These are phyloP conservation scores for Elsinoe ampelina DNA, from an alignment of 2,329 filamentous ascomycete genomes.

Conservation along the genomic window DNA sequence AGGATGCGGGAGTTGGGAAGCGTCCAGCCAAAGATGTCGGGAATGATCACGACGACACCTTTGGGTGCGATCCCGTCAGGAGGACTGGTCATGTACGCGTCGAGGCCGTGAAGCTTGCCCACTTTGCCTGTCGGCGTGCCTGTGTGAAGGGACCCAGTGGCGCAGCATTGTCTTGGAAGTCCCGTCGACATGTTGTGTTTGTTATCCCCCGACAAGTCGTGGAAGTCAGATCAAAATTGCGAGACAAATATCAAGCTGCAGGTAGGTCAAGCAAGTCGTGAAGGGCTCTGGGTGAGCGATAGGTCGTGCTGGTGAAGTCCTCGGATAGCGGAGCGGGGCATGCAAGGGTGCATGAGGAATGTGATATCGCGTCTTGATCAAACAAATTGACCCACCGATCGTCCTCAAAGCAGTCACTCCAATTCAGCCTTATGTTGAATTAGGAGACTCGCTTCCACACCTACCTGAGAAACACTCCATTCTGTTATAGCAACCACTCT, in stretches of 20 bases:
- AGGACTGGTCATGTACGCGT: slow-evolving; percentile 30
- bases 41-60: slow-evolving; percentile 31
- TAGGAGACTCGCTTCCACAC: too few relatives aligned
- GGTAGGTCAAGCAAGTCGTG: background rate
- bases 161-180: slow-evolving; percentile 26
- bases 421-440: background rate
- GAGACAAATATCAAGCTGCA: background rate
- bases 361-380: background rate
- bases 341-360: background rate
- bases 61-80: slow-evolving; percentile 22
- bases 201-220: too few relatives aligned
- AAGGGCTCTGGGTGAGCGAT: background rate
- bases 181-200: slow-evolving; percentile 2
- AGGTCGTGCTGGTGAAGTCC: background rate
- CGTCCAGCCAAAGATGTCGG: slow-evolving; percentile 31
- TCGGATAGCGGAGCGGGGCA: slow-evolving; percentile 1
- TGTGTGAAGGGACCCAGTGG: slow-evolving; percentile 29
- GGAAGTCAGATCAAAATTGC: too few relatives aligned
- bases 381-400: background rate
- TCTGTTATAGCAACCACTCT: background rate
- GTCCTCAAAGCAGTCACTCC: background rate
- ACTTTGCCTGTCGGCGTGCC: slow-evolving; percentile 28
- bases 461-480: too few relatives aligned
- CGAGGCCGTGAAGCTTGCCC: slow-evolving; percentile 28
- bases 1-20: slow-evolving; percentile 31